These are phyloP conservation scores for Picea abies DNA, from an alignment of 83 land plant genomes.

Conservation along the genomic window DNA sequence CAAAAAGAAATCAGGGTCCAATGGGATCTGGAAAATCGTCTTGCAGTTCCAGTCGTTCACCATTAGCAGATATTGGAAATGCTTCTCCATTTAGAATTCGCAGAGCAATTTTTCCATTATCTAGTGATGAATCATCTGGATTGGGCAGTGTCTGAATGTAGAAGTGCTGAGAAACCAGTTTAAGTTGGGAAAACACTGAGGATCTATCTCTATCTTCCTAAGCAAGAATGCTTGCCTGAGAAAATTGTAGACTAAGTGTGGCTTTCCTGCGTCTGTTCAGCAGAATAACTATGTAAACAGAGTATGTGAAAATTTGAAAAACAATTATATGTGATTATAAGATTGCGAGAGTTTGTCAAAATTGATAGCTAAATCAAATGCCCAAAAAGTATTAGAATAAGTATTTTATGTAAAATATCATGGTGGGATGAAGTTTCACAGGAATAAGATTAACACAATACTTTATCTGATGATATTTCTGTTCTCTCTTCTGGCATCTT, in stretches of 20 bases:
- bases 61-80: not conserved
- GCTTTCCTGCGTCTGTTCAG: not conserved
- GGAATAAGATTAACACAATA: not conserved
- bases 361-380: not conserved
- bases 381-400: too few species aligned
- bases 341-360: not conserved
- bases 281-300: slow-evolving; percentile 3
- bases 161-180: not conserved
- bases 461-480: too few species aligned
- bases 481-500: too few species aligned
- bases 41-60: not conserved
- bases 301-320: not conserved
- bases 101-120: slow-evolving; percentile 7
- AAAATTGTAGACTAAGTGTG: not conserved
- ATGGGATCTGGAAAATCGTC: slow-evolving; percentile 9
- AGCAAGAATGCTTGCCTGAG: not conserved
- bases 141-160: not conserved
- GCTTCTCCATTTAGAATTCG: slow-evolving; percentile 10
- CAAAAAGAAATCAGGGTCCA: not conserved
- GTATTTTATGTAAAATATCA: slow-evolving; percentile 2
- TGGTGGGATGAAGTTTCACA: not conserved
- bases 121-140: slow-evolving; percentile 2
- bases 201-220: not conserved
- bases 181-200: not conserved
- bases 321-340: not conserved